Base-by-base conservation (phyloP, 768 basidiomycete species). In the Leucocoprinus leucothites region DNA sequence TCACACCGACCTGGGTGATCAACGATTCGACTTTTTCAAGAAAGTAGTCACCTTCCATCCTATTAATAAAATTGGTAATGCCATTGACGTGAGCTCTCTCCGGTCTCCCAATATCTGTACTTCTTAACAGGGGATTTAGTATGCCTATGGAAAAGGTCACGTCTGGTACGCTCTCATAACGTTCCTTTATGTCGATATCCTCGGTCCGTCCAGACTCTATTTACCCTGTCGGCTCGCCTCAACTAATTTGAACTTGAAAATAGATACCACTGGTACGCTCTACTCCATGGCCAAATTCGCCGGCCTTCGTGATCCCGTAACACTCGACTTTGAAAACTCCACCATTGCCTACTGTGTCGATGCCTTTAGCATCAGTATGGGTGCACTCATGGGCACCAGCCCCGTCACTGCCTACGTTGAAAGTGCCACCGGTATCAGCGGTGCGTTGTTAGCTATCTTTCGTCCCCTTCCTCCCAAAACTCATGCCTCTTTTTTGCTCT, bases 261-360 rank as follows among this genome's bases (percentile, higher is more conserved):
- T 28, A 43, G 21, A 68, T 71, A 76, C 72, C 25, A 78, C 74
- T 52, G 87, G 91, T 64, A 93, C 91, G 8, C 74, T 94, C 3
- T 92, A 93, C 66, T 87, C 91, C 36, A 93, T 94, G 91, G 89
- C 90, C 51, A 91, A 89, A 67, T 93, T 93, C 59, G 90, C 91
- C 5, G 89, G 89, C n/a, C 78, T 94, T 1, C 89, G 89, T 45
- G 86, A 93, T 64, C 86, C 86, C 1, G 81, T 89, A 13, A 92
- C 91, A 22, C 74, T 91, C 53, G 91, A 94, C 66, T 94, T 94
- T 61, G 91, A 94, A 71, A 82, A 84, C 58, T 89, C 86, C 16
- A 89, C 85, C 11, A 74, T 88, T 57, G 90, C 90, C 3, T 92
- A 91, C 69, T 91, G 89, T 59, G 81, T 91, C 24, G 89, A 91